Base-by-base conservation (phyloP, 176 grass and related monocot genomes). In the Alopecurus myosuroides region DNA sequence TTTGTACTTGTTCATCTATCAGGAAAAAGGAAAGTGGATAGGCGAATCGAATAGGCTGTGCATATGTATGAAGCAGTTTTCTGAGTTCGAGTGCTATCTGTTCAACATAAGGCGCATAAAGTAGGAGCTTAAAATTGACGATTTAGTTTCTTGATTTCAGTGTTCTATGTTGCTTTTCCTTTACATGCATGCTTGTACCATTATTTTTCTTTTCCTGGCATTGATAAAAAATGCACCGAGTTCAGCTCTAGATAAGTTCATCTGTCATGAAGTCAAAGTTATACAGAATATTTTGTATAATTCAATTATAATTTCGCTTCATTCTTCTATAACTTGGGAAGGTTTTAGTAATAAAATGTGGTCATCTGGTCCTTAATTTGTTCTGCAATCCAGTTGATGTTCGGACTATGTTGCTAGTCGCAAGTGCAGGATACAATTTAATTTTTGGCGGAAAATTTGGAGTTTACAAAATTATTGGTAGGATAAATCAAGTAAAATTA, bases 1-100 rank as follows among this genome's bases (percentile, higher is more conserved):
- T 96, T 99, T 92, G 88, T 88, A 96, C 91, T 92, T 92, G 90
- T 95, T 98, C 89, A 91, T 51, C 89, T 91, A 90, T 90, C 80
- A 88, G 57, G 70, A 19, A 81, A 92, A 90, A 92, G 88, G 76
- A 90, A 88, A 86, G 79, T 62, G 72, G 89, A 88, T 88, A 85
- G 79, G 79, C 78, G 67, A 89, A 87, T 91, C 82, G 81, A 34
- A 82, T 80, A 77, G 71, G 71, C 64, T 88, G 73, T 81, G 83
- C 55, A 89, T 81, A 44, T 45, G 49, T 64, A 71, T 81, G 86
- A 71, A 85, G 45, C 49, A 61, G 77, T 87, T 39, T 17, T 75
- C 41, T 68, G 37, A 85, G 36, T 86, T 84, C 52, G 49, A 64
- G 84, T 84, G 19, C 78, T 74, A 77, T 70, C 22, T 91, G 71